Evolutionary conservation across 2,329 filamentous ascomycete species (phyloP), one percentile per base, ranked within the genome.

Genomic region (Tolypocladium pustulatum): DNA sequence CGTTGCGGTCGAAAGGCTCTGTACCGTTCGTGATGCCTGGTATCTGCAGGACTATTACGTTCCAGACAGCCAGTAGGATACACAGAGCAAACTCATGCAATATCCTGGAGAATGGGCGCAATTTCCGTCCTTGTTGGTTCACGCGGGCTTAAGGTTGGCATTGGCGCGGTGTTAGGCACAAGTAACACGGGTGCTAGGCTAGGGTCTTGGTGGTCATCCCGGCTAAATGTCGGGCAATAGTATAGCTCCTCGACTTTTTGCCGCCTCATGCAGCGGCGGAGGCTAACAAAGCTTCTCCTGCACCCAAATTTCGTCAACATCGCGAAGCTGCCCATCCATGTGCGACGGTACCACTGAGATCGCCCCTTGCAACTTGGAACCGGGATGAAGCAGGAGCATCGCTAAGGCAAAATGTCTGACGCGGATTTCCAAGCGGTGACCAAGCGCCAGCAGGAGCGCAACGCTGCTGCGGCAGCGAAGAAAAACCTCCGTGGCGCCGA

Each of bases 401-500:
- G 61, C 62, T 73, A 68, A 73, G 65, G 64, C 73, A 81, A 72
- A 66, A 87, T 87, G 84, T 86, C 84, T 76, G 83, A 87, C 78
- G 87, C 89, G 75, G 91, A 95, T 75, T 94, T 96, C 76, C 90
- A 94, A 71, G 83, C 87, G 69, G 89, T 96, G 75, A 87, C 87
- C 76, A 88, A 87, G 80, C 87, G 93, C 72, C 91, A 96, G 81
- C 87, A 89, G 75, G 91, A 96, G 88, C 90, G 92, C 73, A 96
- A 96, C 76, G 88, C 88, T 73, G 81, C 84, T 68, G 83, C 88
- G 67, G 84, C 87, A 68, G 81, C 80, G 64, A 94, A 90, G 80
- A 92, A 92, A 79, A 87, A 88, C 76, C 88, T 87, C 73, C 88
- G 85, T 79, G 83, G 86, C 74, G 88, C 90, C 74, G 90, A 94